Evolutionary conservation across 805 yeast species (phyloP), one percentile per base, ranked within the genome.

Genomic region (Teunomyces barrocoloradensis): DNA sequence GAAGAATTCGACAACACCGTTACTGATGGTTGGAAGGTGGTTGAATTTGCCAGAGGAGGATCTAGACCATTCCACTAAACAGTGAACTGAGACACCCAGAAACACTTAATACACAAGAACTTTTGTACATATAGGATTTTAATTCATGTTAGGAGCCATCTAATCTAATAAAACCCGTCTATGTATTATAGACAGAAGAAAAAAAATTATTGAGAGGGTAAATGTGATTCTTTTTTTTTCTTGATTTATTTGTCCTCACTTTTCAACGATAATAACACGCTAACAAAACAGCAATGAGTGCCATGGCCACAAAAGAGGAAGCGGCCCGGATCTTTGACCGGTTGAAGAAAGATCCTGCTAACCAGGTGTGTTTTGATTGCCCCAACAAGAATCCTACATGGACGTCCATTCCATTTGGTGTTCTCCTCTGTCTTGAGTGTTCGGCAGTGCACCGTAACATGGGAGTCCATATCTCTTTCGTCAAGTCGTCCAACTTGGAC

Each of bases 321-420:
- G 84, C 85, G 45, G 77, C 77, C 41, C 75, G 75, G 43, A 79
- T 89, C 53, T 89, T 89, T 60, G 72, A 74, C 44, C 75, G 79
- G 63, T 72, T 88, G 56, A 79, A 80, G 57, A 72, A 84, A 66
- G 74, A 78, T 52, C 82, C 82, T 21, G 87, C 89, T 41, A 91
- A 91, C 74, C 85, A 85, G 60, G 81, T 77, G 33, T 94, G 99
- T 70, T 92, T 94, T 69, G 99, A 94, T 65, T 94, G 99, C 68
- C 80, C 86, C 45, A 87, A 91, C 58, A 89, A 87, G 63, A 91
- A 91, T 65, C 98, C 99, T 32, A 89, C 98, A 0, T 94, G 99
- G 99, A 89, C 99, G 3, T 92, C 98, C 11, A 90, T 92, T 46
- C 96, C 98, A 11, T 92, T 89, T 68, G 99, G 97, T 47, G 87